Percentiles rank a stretch among this genome's conserved stretches.
These are phyloP conservation scores for Aspergillus luchuensis DNA, from an alignment of 2,329 filamentous ascomycete genomes.

Conservation along the genomic window DNA sequence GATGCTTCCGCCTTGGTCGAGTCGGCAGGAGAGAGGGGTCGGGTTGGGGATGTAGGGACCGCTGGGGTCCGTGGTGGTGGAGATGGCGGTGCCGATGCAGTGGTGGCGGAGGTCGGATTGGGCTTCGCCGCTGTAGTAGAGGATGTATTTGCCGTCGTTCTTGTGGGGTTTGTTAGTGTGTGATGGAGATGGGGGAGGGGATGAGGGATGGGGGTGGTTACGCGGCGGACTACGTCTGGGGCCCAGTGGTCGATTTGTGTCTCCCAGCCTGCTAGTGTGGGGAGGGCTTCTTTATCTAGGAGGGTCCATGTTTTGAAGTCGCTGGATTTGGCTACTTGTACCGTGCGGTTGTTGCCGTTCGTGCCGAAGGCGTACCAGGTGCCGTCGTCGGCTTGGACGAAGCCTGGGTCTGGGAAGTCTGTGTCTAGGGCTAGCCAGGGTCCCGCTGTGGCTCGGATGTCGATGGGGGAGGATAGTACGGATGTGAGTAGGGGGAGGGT, in stretches of 20 bases:
- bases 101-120: conserved; percentile 47
- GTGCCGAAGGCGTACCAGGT: conserved; percentile 57
- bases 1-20: conserved; percentile 61
- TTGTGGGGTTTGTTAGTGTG: conserved; percentile 20
- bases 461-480: background rate
- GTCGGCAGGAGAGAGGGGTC: conserved; percentile 56
- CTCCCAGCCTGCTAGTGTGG: conserved; percentile 56
- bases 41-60: conserved; percentile 57
- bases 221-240: conserved; percentile 59
- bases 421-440: conserved; percentile 7
- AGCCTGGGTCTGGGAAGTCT: conserved; percentile 15
- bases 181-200: background rate
- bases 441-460: background rate
- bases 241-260: conserved; percentile 60
- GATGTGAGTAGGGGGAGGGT: background rate
- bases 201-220: conserved; percentile 16
- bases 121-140: conserved; percentile 61
- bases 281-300: conserved; percentile 54
- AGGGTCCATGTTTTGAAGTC: conserved; percentile 52
- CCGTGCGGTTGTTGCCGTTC: conserved; percentile 49
- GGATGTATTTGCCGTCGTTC: conserved; percentile 56
- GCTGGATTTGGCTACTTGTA: conserved; percentile 55
- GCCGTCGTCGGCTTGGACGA: conserved; percentile 9
- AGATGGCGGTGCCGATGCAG: conserved; percentile 61
- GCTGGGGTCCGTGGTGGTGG: conserved; percentile 38